These are phyloP conservation scores for Jamesozyma rosinii DNA, from an alignment of 805 yeast genomes.

Conservation along the genomic window DNA sequence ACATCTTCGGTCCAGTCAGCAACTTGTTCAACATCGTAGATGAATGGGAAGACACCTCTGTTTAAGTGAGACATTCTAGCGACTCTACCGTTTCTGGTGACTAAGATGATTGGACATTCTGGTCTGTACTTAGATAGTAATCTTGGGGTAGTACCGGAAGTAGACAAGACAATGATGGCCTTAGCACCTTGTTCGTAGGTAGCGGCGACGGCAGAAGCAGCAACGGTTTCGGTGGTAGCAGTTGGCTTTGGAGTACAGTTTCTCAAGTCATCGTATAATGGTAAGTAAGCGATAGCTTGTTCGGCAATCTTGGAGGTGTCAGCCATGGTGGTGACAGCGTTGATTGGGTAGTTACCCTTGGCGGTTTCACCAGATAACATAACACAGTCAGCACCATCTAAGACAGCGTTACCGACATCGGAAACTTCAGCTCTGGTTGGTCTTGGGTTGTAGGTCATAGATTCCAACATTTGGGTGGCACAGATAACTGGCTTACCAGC, in stretches of 20 bases:
- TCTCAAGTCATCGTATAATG: conserved; percentile 81
- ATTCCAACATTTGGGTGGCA: conserved; percentile 99
- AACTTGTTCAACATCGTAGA: conserved; percentile 49
- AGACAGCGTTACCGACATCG: conserved; percentile 97
- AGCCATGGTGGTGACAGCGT: conserved; percentile 98
- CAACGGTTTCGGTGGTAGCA: conserved; percentile 90
- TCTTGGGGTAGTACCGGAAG: conserved; percentile 93
- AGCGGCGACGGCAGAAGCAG: conserved; percentile 94
- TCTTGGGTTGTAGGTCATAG: conserved; percentile 99
- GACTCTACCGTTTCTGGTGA: conserved; percentile 86
- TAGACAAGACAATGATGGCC: conserved; percentile 93
- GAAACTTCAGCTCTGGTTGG: conserved; percentile 99
- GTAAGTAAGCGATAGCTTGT: conserved; percentile 85
- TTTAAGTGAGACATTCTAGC: conserved; percentile 94
- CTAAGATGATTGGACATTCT: conserved; percentile 92
- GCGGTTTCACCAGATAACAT: conserved; percentile 99
- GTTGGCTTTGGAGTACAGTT: conserved; percentile 79
- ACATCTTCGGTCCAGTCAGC: conserved; percentile 95
- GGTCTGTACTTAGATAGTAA: conserved; percentile 97
- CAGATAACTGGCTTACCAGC: conserved; percentile 99
- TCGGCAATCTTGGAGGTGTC: conserved; percentile 94
- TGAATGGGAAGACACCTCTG: conserved; percentile 98
- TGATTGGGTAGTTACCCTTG: conserved; percentile 96
- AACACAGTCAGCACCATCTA: conserved; percentile 99
- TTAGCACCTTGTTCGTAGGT: conserved; percentile 92